Conservation (phyloP, 768 basidiomycete species). For the Hydnum rufescens region DNA sequence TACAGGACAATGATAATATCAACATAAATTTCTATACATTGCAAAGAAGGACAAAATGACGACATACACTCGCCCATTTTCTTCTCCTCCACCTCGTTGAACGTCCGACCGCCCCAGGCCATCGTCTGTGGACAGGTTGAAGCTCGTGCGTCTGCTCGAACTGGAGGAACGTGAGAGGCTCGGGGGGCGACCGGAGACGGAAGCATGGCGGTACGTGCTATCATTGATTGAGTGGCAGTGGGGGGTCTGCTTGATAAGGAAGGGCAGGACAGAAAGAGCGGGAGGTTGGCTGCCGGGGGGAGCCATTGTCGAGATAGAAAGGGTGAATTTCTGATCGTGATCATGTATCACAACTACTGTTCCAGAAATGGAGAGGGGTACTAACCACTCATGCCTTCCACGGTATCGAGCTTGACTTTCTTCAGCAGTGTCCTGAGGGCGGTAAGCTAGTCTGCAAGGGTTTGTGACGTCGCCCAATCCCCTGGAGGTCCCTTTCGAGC, state of each 20-base stretch:
- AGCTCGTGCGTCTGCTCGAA: slow-evolving; percentile 65
- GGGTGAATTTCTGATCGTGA: slow-evolving; percentile 56
- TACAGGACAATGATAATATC: slow-evolving; percentile 15
- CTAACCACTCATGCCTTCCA: slow-evolving; percentile 51
- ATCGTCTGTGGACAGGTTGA: slow-evolving; percentile 49
- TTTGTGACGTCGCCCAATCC: no score
- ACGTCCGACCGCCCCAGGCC: no score
- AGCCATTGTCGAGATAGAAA: slow-evolving; percentile 40
- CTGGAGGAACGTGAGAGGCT: slow-evolving; percentile 16
- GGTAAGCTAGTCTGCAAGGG: no score
- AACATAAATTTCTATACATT: background rate
- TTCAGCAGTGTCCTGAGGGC: no score
- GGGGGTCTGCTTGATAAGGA: no score
- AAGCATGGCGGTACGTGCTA: slow-evolving; percentile 55
- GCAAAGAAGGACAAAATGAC: background rate
- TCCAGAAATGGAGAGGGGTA: slow-evolving; percentile 12
- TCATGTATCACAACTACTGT: background rate
- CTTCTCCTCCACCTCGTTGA: slow-evolving; percentile 57
- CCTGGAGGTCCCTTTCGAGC: no score
- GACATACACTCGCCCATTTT: slow-evolving; percentile 68
- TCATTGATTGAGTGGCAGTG: no score
- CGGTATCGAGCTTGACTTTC: slow-evolving; percentile 63
- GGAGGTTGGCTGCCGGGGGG: background rate
- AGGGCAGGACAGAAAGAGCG: background rate
- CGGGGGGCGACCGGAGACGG: slow-evolving; percentile 37